These are phyloP conservation scores for Bromus sterilis DNA, from an alignment of 176 grass and related monocot genomes.

Conservation along the genomic window DNA sequence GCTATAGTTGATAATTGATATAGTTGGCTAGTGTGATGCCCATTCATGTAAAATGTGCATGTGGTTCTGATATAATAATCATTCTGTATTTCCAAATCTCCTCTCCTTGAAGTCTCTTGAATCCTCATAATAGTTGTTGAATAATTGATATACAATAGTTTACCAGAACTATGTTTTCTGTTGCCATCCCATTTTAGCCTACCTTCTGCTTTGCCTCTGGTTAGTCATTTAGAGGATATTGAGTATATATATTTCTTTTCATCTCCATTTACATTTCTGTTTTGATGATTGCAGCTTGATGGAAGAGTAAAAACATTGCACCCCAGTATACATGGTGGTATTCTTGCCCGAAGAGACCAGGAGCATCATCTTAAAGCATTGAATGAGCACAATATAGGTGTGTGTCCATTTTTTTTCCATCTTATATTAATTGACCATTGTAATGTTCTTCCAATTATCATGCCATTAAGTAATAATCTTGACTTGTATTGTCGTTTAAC, in stretches of 20 bases:
- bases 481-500: not conserved
- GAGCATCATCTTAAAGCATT: slow-evolving; percentile 73
- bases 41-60: not conserved
- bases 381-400: slow-evolving; percentile 73
- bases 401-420: not conserved
- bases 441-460: not conserved
- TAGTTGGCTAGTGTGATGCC: not conserved
- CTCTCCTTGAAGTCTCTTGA: not conserved
- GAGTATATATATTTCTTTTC: not conserved
- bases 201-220: not conserved
- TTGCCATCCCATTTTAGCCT: not conserved
- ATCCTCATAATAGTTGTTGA: not conserved
- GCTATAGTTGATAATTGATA: not conserved
- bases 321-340: slow-evolving; percentile 91
- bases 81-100: not conserved
- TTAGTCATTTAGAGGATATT: not conserved
- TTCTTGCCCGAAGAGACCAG: slow-evolving; percentile 93
- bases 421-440: not conserved
- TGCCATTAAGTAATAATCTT: not conserved
- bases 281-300: slow-evolving; percentile 11
- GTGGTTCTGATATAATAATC: not conserved
- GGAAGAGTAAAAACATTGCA: slow-evolving; percentile 97
- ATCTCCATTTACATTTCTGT: not conserved
- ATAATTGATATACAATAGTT: not conserved
- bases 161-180: not conserved